Evolutionary conservation across 2,329 filamentous ascomycete genomes (phyloP), one percentile per base, ranked within the genome.

Genomic region (Ophiosphaerella korrae): DNA sequence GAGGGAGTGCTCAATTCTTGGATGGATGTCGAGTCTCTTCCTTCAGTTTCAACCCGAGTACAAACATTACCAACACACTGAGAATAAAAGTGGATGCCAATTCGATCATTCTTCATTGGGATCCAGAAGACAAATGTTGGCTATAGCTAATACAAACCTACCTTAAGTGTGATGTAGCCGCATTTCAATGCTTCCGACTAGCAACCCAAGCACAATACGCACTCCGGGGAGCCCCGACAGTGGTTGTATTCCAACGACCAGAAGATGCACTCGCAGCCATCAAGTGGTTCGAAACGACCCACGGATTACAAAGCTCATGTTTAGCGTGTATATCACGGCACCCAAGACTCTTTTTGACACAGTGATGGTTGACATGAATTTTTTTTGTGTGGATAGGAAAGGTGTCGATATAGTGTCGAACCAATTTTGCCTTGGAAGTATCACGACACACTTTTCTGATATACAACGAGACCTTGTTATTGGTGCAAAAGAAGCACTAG

Each of bases 31-130:
- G 6, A 3, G 26, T 55, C 26, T 40, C 42, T 18, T 29, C 37
- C 8, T 46, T 52, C 38, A 34, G 24, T 16, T 12, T 49, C 31
- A 43, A 36, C 23, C 33, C 45, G 4, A 40, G 38, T 37, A 31
- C 43, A 24, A 33, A 39, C 7, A 34, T 52, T 18, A 55, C 52
- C 5, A 48, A 41, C 42, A 37, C 40, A 7, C 34, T 55, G 11
- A 49, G 48, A 16, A 44, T 52, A 32, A 52, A 43, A 33, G 45
- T 39, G 11, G 45, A 55, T 24, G 49, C 45, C 18, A 52, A 55
- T 42, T 43, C 48, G 14, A 42, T 56, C 33, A 24, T 55, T 8
- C 26, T 52, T 33, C 45, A 36, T 34, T 52, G 45, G 45, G 26
- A 29, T 3, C 45, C 24, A 32, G 39, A 11, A 4, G 11, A 29